Evolutionary conservation across 768 basidiomycete genomes (phyloP).

Genomic region (Trichaptum fuscoviolaceum): DNA sequence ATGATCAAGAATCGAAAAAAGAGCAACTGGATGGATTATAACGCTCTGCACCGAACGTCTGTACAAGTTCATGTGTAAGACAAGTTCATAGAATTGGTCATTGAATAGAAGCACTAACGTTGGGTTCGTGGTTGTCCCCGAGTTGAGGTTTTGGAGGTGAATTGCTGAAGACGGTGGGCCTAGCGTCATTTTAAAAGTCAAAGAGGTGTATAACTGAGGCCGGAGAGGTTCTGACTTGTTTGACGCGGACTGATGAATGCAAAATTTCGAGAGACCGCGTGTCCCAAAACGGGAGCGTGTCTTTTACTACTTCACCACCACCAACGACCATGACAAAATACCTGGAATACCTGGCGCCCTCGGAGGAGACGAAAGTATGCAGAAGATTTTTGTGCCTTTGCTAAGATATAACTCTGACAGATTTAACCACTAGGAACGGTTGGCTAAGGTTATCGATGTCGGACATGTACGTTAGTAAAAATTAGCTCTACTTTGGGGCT

Average conservation of each 20-base stretch:
- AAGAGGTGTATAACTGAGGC: slow-evolving; percentile 10
- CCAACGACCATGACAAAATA: slow-evolving; percentile 44
- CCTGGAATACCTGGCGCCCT: slow-evolving; percentile 29
- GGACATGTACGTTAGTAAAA: slow-evolving; percentile 56
- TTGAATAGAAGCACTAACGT: slow-evolving; percentile 25
- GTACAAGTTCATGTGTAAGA: slow-evolving; percentile 9
- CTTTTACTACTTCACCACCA: slow-evolving; percentile 29
- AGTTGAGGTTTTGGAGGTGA: slow-evolving; percentile 31
- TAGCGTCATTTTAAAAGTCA: slow-evolving; percentile 38
- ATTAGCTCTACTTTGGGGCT: slow-evolving; percentile 7
- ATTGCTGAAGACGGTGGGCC: slow-evolving; percentile 43
- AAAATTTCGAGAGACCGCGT: slow-evolving; percentile 22
- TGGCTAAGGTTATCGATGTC: slow-evolving; percentile 74
- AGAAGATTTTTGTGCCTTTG: not conserved
- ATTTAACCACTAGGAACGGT: slow-evolving; percentile 56
- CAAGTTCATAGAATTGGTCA: not conserved
- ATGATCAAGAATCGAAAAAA: slow-evolving; percentile 95
- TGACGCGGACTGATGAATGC: slow-evolving; percentile 2
- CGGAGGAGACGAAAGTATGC: slow-evolving; percentile 82
- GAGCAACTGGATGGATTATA: slow-evolving; percentile 85
- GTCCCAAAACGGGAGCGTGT: slow-evolving; percentile 21
- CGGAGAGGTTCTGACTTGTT: not conserved
- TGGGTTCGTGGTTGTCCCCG: slow-evolving; percentile 24
- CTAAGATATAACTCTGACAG: not conserved
- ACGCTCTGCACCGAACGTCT: slow-evolving; percentile 71